phyloP scores from a whole-genome alignment of 169 alveolate genomes.

The Plasmodium ovale region DNA sequence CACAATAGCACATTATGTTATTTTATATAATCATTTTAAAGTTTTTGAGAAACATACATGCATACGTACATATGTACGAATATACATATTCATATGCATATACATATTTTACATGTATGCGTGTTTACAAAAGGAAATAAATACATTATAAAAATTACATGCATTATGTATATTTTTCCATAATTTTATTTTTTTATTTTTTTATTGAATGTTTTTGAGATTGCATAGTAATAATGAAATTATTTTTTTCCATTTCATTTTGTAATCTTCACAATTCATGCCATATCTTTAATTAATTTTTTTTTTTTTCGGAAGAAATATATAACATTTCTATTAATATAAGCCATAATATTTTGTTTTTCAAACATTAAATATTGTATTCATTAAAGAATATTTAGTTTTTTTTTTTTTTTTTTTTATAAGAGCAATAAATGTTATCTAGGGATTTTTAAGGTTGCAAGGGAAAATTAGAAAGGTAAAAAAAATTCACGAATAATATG shows the following conservation, averaged over 20 bases:
- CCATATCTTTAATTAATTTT: slow-evolving; percentile 5
- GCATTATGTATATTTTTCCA: too few relatives aligned
- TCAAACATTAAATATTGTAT: neutral
- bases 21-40: neutral
- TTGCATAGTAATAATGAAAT: neutral
- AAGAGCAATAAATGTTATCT: slow-evolving; percentile 29
- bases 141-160: too few relatives aligned
- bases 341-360: slow-evolving; percentile 16
- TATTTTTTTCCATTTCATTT: neutral
- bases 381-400: slow-evolving; percentile 19
- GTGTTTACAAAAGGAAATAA: too few relatives aligned
- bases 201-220: too few relatives aligned
- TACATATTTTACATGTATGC: too few relatives aligned
- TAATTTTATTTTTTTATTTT: too few relatives aligned
- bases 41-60: neutral
- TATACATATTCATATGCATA: neutral
- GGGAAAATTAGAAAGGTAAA: slow-evolving; percentile 46
- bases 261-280: neutral
- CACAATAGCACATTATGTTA: neutral
- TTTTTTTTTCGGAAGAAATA: slow-evolving; percentile 3
- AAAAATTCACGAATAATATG: neutral
- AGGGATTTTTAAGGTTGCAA: slow-evolving; percentile 16
- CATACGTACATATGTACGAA: neutral
- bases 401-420: too few relatives aligned
- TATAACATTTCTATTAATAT: neutral